A percentile compares a stretch with the other conserved stretches of the same genome.
Conservation (phyloP, 2,329 filamentous ascomycete species). For the Verticillium alfalfae region DNA sequence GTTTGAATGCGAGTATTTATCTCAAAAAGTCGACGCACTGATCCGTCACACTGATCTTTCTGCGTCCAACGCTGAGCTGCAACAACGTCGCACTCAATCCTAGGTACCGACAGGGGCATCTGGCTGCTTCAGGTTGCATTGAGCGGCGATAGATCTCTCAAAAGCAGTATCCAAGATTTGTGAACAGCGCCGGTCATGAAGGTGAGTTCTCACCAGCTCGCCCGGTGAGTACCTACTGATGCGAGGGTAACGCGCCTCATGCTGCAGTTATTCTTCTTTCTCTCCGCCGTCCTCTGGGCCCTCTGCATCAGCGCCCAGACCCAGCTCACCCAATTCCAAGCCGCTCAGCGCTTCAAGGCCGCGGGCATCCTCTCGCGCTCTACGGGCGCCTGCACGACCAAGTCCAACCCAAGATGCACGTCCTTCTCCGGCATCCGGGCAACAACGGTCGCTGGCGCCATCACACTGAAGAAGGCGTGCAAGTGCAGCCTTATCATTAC, state of each 20-base stretch:
- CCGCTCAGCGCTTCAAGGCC: slow-evolving; percentile 10
- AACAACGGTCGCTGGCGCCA: slow-evolving; percentile 15
- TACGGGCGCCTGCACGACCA: slow-evolving; percentile 14
- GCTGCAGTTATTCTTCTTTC: background rate
- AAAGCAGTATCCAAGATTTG: background rate
- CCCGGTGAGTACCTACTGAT: no score
- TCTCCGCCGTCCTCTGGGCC: slow-evolving; percentile 3
- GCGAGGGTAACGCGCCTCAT: no score
- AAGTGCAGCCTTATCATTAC: slow-evolving; percentile 14
- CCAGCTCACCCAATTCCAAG: slow-evolving; percentile 11
- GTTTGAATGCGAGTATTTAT: background rate
- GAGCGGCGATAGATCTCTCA: background rate
- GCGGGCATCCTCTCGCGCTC: slow-evolving; percentile 16
- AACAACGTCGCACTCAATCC: background rate
- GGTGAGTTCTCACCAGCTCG: background rate
- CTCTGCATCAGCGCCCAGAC: background rate
- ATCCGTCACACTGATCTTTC: no score
- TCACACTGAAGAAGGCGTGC: slow-evolving; percentile 17
- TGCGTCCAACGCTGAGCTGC: background rate
- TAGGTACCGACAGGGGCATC: background rate
- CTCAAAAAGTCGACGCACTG: background rate
- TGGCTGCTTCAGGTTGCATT: no score
- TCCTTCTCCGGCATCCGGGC: slow-evolving; percentile 17
- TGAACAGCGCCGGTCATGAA: background rate
- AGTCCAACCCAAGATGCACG: slow-evolving; percentile 12